These are phyloP conservation scores for Terfezia claveryi DNA, from an alignment of 495 filamentous ascomycete species.

Conservation along the genomic window DNA sequence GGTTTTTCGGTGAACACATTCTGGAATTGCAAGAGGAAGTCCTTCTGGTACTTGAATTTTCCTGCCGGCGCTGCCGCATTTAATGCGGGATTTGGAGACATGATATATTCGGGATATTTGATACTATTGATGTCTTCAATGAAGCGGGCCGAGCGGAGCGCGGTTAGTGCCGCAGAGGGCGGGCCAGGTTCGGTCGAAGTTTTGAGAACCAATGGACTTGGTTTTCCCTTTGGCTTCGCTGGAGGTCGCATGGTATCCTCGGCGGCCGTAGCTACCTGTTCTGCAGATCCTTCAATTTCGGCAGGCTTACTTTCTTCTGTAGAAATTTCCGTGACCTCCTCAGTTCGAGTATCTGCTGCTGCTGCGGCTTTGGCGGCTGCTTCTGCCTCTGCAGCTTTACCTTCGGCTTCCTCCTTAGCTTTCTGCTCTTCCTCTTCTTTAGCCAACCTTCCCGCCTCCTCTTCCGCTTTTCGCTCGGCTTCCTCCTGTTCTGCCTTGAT, in stretches of 20 bases:
- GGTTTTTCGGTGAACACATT: constrained; percentile 86
- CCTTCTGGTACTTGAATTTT: constrained; percentile 85
- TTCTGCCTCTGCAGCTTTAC: constrained; percentile 20
- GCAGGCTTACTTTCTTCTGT: constrained; percentile 22
- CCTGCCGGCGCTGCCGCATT: constrained; percentile 51
- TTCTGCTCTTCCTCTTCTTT: constrained; percentile 35
- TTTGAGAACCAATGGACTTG: constrained; percentile 13
- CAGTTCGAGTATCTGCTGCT: constrained; percentile 17
- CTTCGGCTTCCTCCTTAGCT: constrained; percentile 24
- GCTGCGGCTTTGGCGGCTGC: constrained; percentile 23
- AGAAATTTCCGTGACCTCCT: constrained; percentile 27
- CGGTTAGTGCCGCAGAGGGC: constrained; percentile 50
- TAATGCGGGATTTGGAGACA: constrained; percentile 72
- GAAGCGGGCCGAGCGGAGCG: constrained; percentile 70
- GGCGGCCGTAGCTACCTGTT: constrained; percentile 30
- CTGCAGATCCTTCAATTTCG: constrained; percentile 21
- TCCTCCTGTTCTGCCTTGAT: constrained; percentile 7
- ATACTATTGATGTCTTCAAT: constrained; percentile 44
- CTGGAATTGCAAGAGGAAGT: constrained; percentile 96
- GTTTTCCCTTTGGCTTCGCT: constrained; percentile 36
- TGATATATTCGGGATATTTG: constrained; percentile 56
- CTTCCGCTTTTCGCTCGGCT: constrained; percentile 11
- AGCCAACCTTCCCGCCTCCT: constrained; percentile 27
- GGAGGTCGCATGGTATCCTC: constrained; percentile 29
- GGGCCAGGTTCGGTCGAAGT: constrained; percentile 33